Evolutionary conservation across 2,329 filamentous ascomycete genomes (phyloP).

Genomic region (Cladosporium oxysporum): DNA sequence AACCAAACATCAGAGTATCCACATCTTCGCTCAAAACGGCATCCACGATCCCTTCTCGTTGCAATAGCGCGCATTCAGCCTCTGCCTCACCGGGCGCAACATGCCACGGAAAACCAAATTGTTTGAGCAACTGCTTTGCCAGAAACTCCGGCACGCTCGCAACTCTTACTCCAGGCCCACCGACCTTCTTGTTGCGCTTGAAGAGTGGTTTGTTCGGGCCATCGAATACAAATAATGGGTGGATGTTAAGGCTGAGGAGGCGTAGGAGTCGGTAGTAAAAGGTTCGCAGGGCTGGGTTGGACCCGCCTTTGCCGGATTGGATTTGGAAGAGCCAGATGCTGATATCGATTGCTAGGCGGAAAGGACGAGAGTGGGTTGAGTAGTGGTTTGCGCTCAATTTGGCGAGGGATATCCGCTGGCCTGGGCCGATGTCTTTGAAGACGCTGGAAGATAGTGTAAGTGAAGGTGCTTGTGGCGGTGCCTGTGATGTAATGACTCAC

Average conservation of each 20-base stretch:
- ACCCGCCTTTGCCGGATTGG: conserved; percentile 79
- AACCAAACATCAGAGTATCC: conserved; percentile 97
- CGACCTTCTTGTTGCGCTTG: conserved; percentile 78
- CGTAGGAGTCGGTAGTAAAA: conserved; percentile 88
- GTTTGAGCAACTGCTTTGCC: conserved; percentile 77
- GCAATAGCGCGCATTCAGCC: conserved; percentile 88
- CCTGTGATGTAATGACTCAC: conserved; percentile 18
- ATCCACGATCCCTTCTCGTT: conserved; percentile 80
- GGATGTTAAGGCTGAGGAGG: conserved; percentile 73
- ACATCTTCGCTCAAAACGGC: conserved; percentile 95
- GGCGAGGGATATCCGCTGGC: conserved; percentile 75
- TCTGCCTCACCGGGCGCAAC: conserved; percentile 93
- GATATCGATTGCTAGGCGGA: conserved; percentile 89
- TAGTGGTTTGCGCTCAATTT: conserved; percentile 80
- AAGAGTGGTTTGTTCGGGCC: conserved; percentile 80
- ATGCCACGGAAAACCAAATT: conserved; percentile 83
- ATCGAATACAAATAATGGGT: conserved; percentile 89
- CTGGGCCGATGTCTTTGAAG: conserved; percentile 83
- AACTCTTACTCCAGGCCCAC: conserved; percentile 60
- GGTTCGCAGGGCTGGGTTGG: conserved; percentile 85
- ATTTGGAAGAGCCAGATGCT: conserved; percentile 97
- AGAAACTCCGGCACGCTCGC: conserved; percentile 70
- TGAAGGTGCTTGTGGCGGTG: background rate
- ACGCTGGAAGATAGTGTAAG: conserved; percentile 53
- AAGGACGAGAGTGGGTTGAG: conserved; percentile 66